Conservation (phyloP, 768 basidiomycete genomes). For the Piloderma croceum region DNA sequence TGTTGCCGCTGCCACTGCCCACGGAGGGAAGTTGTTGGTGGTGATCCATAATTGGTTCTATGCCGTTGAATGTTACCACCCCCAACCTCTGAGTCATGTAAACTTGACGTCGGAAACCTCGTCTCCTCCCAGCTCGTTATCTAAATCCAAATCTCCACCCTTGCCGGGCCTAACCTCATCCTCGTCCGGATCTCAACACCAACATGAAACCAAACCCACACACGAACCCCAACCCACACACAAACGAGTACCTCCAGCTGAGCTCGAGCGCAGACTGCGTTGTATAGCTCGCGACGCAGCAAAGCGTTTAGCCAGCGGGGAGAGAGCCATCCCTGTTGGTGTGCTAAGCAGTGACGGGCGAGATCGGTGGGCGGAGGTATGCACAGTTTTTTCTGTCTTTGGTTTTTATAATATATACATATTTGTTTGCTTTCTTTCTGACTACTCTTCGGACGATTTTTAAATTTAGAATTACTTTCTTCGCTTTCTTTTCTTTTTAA, state of each 20-base stretch:
- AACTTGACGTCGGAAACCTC: conserved; percentile 27
- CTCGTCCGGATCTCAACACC: too few relatives aligned
- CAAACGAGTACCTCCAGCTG: conserved; percentile 28
- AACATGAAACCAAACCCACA: too few relatives aligned
- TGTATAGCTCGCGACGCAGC: conserved; percentile 54
- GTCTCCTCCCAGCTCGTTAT: neutral
- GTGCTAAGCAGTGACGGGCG: conserved; percentile 75
- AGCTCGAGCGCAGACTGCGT: conserved; percentile 43
- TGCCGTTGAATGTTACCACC: conserved; percentile 59
- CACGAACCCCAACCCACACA: too few relatives aligned
- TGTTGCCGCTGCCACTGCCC: too few relatives aligned
- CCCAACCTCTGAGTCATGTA: conserved; percentile 24
- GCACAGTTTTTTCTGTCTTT: conserved; percentile 15
- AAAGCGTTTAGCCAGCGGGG: conserved; percentile 42
- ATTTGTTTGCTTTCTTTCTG: too few relatives aligned
- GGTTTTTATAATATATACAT: conserved; percentile 1
- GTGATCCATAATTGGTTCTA: conserved; percentile 79
- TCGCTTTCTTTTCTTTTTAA: neutral
- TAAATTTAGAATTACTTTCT: too few relatives aligned
- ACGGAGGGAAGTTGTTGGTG: conserved; percentile 33
- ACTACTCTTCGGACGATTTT: too few relatives aligned
- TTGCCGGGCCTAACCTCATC: too few relatives aligned
- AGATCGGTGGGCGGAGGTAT: conserved; percentile 75
- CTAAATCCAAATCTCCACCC: too few relatives aligned
- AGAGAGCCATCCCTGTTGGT: conserved; percentile 57